Base-by-base conservation (phyloP, 2,329 filamentous ascomycete genomes). In the Talaromyces piceae region DNA sequence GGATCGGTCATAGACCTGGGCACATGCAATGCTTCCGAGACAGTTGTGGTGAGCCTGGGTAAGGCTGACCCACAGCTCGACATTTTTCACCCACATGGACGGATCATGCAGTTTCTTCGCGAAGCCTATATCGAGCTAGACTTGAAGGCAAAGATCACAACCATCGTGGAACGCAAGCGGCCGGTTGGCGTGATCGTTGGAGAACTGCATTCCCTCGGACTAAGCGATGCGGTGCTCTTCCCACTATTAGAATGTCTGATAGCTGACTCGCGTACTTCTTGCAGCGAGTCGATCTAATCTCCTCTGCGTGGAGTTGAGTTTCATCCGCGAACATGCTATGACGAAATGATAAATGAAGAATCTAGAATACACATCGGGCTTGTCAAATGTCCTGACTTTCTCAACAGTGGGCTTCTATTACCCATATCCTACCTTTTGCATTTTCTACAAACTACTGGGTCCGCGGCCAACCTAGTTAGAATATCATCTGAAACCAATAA, bases 91-190 rank as follows among this genome's bases (percentile, higher is more conserved):
- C 51, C 51, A 23, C 37, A 20, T 18, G 31, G 37, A 18, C 16
- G 39, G 2, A 52, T 52, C 3, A 31, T 49, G n/a, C 23, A 30
- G 8, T 52, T 52, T 31, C 41, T 52, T 8, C 50, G 50, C n/a
- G 51, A 52, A 13, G 46, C 46, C n/a, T 46, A 52, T n/a, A 52
- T 46, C 5, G 46, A 49, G 16, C 28, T 52, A 11, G 46, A 52
- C 30, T 22, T 52, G 30, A 52, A 52, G 27, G 51, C 44, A 5
- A 16, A 46, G 7, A 52, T 52, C 13, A 45, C 39, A 26, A 33
- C 37, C 1, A 41, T 49, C 7, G 23, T 43, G 20, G 39, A 43
- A 3, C 20, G 39, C 3, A 25, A 26, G 6, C 13, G 4, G 13
- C 22, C 39, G 0, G 7, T 25, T 3, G 39, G 4, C 6, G 39